A percentile compares a stretch with the other conserved stretches of the same genome.
Evolutionary conservation across 2,329 filamentous ascomycete species (phyloP).

Genomic region (Fusarium sp.): DNA sequence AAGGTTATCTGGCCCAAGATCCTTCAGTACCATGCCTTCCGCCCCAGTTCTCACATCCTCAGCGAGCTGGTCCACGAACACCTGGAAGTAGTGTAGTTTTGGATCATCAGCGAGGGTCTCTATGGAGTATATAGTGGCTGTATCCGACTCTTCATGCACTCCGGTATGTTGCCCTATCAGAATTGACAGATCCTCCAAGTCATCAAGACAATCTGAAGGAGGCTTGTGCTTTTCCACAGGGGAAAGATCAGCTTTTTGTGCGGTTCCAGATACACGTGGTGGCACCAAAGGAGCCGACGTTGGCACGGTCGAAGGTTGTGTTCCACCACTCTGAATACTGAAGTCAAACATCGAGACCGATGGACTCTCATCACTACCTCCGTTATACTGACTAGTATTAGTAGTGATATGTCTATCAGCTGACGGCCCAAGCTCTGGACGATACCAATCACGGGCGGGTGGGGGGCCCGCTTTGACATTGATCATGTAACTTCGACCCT

Average conservation of each 20-base stretch:
- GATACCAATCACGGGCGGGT: too few relatives aligned
- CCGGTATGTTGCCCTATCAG: accelerated
- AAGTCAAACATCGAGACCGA: neutral
- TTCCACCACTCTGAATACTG: neutral
- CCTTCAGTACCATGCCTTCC: accelerated
- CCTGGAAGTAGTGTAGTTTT: neutral
- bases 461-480: too few relatives aligned
- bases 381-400: too few relatives aligned
- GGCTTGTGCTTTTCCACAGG: neutral
- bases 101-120: neutral
- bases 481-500: too few relatives aligned
- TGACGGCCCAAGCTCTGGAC: too few relatives aligned
- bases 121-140: constrained; percentile 1
- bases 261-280: accelerated
- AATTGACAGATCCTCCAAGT: too few relatives aligned
- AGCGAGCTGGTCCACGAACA: constrained; percentile 3
- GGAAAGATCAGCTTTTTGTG: accelerated
- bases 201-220: too few relatives aligned
- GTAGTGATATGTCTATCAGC: too few relatives aligned
- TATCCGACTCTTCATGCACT: neutral
- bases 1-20: neutral
- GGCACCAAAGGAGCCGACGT: neutral
- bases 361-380: neutral
- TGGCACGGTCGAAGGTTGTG: neutral
- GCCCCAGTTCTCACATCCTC: neutral